Conservation (phyloP, 306 rosid species). For the apple (Malus domestica) region ASM211411v1 NC_041794.1:13282001-13282500, state of each 20-base stretch:
- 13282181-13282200: constrained; percentile 2
- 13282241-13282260: neutral
- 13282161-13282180: constrained; percentile 19
- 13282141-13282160: neutral
- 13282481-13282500: too few relatives aligned
- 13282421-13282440: neutral
- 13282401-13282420: too few relatives aligned
- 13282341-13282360: constrained; percentile 15
- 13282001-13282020: too few relatives aligned
- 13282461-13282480: too few relatives aligned
- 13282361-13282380: constrained; percentile 17
- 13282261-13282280: constrained; percentile 9
- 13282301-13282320: constrained; percentile 33
- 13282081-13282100: too few relatives aligned
- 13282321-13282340: constrained; percentile 30
- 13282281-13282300: constrained; percentile 33
- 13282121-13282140: neutral
- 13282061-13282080: too few relatives aligned
- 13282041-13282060: too few relatives aligned
- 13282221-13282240: neutral
- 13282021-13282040: too few relatives aligned
- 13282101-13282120: neutral
- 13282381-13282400: neutral
- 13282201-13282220: constrained; percentile 8
- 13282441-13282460: too few relatives aligned